phyloP scores from a whole-genome alignment of 2,329 filamentous ascomycete genomes.

The Calonectria pteridis region DNA sequence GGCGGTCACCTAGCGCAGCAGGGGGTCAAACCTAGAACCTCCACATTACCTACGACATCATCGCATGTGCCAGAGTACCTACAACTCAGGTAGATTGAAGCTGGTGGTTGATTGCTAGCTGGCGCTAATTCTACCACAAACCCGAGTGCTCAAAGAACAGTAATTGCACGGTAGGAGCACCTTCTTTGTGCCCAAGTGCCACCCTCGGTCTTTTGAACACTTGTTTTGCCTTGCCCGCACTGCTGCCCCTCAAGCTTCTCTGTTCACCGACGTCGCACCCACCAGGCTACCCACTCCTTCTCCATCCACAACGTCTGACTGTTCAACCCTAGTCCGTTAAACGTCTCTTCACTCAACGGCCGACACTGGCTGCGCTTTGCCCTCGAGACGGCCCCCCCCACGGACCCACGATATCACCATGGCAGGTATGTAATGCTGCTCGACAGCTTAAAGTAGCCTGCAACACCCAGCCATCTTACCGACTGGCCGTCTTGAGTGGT shows the following conservation, averaged over 20 bases:
- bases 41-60: conserved; percentile 18
- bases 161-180: neutral
- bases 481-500: neutral
- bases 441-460: conserved; percentile 15
- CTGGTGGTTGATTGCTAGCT: neutral
- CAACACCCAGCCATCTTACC: neutral
- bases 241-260: conserved; percentile 1
- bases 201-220: neutral
- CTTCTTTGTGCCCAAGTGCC: neutral
- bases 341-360: conserved; percentile 12
- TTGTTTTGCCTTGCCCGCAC: neutral
- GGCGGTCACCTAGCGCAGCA: conserved; percentile 16
- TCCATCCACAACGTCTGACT: conserved; percentile 17
- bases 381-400: neutral
- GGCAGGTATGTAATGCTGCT: conserved; percentile 41
- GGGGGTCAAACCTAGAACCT: conserved; percentile 24
- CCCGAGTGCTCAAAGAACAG: neutral
- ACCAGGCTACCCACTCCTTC: conserved; percentile 13
- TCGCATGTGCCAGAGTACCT: conserved; percentile 16
- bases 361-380: neutral
- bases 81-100: conserved; percentile 6
- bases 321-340: conserved; percentile 18
- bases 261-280: conserved; percentile 26
- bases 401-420: conserved; percentile 29
- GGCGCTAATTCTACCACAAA: neutral